Base-by-base conservation (phyloP, 352 stramenopile species). In the Phytophthora pinifolia region DNA sequence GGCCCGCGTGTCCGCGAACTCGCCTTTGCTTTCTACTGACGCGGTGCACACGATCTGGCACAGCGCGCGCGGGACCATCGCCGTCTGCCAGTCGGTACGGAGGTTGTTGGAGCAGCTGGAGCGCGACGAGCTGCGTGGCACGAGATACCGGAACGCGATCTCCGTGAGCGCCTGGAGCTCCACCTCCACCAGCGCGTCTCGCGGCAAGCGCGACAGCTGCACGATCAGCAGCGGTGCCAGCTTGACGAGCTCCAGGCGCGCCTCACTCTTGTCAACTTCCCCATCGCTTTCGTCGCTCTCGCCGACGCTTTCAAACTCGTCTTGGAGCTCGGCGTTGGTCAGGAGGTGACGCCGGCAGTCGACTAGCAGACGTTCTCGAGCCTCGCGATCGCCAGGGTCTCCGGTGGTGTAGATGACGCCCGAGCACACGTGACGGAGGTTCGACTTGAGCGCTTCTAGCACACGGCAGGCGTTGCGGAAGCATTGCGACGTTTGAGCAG, bases 201-300 rank as follows among this genome's bases (percentile, higher is more conserved):
- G 76, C 4, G 85, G 85, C 49, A 95, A 54, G 39, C 65, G 71
- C 17, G 83, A 86, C n/a, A 93, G 61, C 37, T 88, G 70, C 18
- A 92, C 65, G 10, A 83, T 64, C 36, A 89, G 54, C 41, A 92
- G 25, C 15, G 85, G 85, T 6, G 66, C 59, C n/a, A 79, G 34
- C 27, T 55, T 62, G 6, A 74, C 79, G 9, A 93, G 67, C 27
- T 59, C 54, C 2, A 86, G 31, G 3, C 63, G 74, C 14, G 58
- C 61, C 29, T 76, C 68, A 6, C 69, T 49, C 55, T 89, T 92
- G 60, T 92, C 75, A n/a, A 84, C 74, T 18, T 90, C 79, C 17
- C 86, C 78, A 42, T 91, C 76, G 39, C 82, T 90, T 47, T 91
- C 78, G 31, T 88, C 79, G 36, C 81, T 94, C 41, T 88, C 76